phyloP scores from a whole-genome alignment of 768 basidiomycete species.

The Obba rivulosa region DNA sequence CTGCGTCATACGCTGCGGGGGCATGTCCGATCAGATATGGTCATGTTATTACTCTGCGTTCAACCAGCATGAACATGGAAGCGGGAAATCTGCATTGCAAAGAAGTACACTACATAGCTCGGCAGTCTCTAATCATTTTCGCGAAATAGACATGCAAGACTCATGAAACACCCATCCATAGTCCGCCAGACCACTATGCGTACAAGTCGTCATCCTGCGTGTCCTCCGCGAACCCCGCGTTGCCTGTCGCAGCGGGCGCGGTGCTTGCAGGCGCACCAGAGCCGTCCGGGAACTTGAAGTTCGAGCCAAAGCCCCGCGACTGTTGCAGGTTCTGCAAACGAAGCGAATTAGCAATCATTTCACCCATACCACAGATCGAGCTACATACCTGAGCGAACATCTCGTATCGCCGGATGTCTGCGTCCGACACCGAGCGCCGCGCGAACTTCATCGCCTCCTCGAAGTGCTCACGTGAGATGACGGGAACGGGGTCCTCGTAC shows the following conservation, averaged over 20 bases:
- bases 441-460: constrained; percentile 99
- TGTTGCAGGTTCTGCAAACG: constrained; percentile 81
- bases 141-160: neutral
- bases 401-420: constrained; percentile 96
- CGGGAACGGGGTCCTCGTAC: constrained; percentile 85
- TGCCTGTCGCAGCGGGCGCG: constrained; percentile 46
- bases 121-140: constrained; percentile 15
- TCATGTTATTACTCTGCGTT: no score
- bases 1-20: neutral
- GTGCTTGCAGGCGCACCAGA: constrained; percentile 18
- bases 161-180: neutral
- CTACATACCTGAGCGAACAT: constrained; percentile 84
- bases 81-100: constrained; percentile 4
- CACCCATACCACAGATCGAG: neutral
- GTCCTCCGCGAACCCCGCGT: constrained; percentile 81
- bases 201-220: constrained; percentile 89
- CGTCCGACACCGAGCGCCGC: constrained; percentile 93
- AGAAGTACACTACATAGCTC: constrained; percentile 13
- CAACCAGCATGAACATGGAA: neutral
- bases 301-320: constrained; percentile 87
- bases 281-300: constrained; percentile 97
- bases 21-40: neutral
- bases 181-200: constrained; percentile 38
- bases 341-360: neutral
- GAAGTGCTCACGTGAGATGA: constrained; percentile 91